Conservation (phyloP, 805 yeast species). For the Scheffersomyces coipomensis region DNA sequence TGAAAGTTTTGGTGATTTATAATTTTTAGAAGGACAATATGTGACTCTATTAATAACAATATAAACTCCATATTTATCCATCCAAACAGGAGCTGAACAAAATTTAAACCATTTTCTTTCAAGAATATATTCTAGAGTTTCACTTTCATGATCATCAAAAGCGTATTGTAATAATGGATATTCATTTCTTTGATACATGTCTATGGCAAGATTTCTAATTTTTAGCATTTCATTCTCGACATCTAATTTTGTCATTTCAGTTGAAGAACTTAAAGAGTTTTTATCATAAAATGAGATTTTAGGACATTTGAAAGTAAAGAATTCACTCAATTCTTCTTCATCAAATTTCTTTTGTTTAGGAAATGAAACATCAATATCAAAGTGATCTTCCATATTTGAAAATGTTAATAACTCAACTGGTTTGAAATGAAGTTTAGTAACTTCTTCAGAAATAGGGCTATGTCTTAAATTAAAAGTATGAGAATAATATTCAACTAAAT, state of each 20-base stretch:
- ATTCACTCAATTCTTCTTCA: background rate
- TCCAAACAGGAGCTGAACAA: constrained; percentile 20
- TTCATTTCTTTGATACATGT: background rate
- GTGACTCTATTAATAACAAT: constrained; percentile 26
- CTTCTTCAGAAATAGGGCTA: too few species aligned
- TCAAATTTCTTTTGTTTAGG: background rate
- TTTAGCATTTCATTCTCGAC: background rate
- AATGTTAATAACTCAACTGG: too few species aligned
- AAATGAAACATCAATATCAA: background rate
- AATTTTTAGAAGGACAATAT: constrained; percentile 16
- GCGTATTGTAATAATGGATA: background rate
- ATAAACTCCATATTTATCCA: constrained; percentile 26
- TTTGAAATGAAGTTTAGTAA: too few species aligned
- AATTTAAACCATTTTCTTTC: constrained; percentile 11
- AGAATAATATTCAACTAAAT: too few species aligned
- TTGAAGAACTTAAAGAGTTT: background rate
- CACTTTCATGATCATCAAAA: background rate
- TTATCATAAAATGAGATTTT: background rate
- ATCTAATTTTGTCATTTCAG: background rate
- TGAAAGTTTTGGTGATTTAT: constrained; percentile 17
- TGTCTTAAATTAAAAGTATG: too few species aligned
- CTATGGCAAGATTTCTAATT: background rate
- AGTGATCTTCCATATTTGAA: background rate
- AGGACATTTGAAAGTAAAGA: background rate
- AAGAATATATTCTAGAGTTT: constrained; percentile 4